Evolutionary conservation across 106 monocot species (phyloP).

Genomic region (Posidonia australis): DNA sequence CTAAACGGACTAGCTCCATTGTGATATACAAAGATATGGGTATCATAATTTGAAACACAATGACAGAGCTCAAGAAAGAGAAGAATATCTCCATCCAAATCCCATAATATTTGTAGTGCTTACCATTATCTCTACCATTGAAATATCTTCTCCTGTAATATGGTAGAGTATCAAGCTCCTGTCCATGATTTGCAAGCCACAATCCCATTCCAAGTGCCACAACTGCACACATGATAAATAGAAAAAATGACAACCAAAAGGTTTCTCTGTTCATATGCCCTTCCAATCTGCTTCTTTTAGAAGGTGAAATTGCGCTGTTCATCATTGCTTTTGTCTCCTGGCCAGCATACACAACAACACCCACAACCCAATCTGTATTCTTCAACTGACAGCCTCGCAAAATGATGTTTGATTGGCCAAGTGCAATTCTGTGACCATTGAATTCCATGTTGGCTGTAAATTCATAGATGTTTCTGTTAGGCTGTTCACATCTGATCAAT

Average conservation of each 20-base stretch:
- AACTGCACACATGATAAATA: slow-evolving; percentile 78
- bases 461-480: slow-evolving; percentile 96
- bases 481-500: slow-evolving; percentile 83
- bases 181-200: slow-evolving; percentile 50
- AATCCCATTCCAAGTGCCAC: slow-evolving; percentile 93
- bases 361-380: slow-evolving; percentile 85
- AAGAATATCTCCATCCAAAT: slow-evolving; percentile 83
- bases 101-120: slow-evolving; percentile 78
- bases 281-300: slow-evolving; percentile 88
- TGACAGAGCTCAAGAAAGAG: slow-evolving; percentile 90
- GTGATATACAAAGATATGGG: slow-evolving; percentile 98
- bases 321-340: slow-evolving; percentile 99
- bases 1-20: slow-evolving; percentile 91
- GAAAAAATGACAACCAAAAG: slow-evolving; percentile 83
- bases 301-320: slow-evolving; percentile 90
- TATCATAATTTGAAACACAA: slow-evolving; percentile 98
- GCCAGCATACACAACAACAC: slow-evolving; percentile 96
- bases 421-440: slow-evolving; percentile 63
- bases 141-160: slow-evolving; percentile 84
- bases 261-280: slow-evolving; percentile 98
- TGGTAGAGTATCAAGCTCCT: slow-evolving; percentile 67
- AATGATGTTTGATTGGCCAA: slow-evolving; percentile 93
- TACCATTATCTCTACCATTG: slow-evolving; percentile 56
- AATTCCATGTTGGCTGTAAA: slow-evolving; percentile 89
- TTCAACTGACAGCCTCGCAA: slow-evolving; percentile 94